A percentile compares a stretch with the other conserved stretches of the same genome.
Evolutionary conservation across 169 alveolate genomes (phyloP).

Genomic region (Eimeria brunetti): DNA sequence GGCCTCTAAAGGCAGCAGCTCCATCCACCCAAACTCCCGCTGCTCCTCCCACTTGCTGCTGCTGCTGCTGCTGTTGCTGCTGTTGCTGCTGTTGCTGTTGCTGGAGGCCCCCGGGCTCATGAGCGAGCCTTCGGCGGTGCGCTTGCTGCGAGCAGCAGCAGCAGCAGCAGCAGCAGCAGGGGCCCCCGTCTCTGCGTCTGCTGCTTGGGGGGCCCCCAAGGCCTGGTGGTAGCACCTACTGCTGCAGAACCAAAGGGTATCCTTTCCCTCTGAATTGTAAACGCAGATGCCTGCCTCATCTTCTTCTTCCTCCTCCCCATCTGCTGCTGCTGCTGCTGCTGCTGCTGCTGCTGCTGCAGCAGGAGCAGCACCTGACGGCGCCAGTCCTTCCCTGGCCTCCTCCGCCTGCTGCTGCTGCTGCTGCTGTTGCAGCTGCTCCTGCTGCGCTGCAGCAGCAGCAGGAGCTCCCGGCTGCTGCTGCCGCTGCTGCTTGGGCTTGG

Average conservation of each 20-base stretch:
- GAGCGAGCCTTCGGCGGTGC: constrained; percentile 27
- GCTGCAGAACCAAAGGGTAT: constrained; percentile 56
- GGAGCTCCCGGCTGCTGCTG: too few relatives aligned
- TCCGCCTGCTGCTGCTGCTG: constrained; percentile 17
- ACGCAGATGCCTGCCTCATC: constrained; percentile 7
- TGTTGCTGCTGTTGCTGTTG: constrained; percentile 14
- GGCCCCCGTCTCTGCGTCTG: background rate
- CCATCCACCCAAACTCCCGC: constrained; percentile 60
- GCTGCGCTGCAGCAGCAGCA: background rate
- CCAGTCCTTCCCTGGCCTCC: too few relatives aligned
- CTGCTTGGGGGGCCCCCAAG: background rate
- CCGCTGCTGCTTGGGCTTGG: background rate
- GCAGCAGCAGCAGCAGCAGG: background rate
- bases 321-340: background rate
- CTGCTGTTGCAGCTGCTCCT: background rate
- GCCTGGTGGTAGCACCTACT: constrained; percentile 36
- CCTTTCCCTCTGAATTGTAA: background rate
- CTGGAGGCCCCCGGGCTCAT: background rate
- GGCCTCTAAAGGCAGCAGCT: background rate
- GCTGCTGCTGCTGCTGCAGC: background rate
- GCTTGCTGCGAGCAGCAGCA: constrained; percentile 5
- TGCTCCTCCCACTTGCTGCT: constrained; percentile 7
- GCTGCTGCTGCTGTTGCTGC: constrained; percentile 23
- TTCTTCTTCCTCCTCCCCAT: background rate
- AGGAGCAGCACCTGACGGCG: background rate